phyloP scores from a whole-genome alignment of 2,329 filamentous ascomycete species.

The Teratosphaeria nubilosa region DNA sequence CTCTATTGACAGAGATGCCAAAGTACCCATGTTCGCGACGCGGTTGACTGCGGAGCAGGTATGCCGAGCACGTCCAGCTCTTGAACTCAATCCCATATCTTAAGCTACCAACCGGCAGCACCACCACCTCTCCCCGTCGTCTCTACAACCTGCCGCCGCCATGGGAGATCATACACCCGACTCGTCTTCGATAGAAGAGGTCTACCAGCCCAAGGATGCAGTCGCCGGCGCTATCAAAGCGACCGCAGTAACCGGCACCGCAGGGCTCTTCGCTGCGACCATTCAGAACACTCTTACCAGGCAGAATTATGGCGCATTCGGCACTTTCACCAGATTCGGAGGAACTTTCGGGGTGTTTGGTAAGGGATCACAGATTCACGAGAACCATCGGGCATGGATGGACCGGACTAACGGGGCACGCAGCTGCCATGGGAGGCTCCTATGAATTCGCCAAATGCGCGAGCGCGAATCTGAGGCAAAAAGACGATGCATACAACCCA shows the following conservation, averaged over 20 bases:
- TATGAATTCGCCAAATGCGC: conserved; percentile 70
- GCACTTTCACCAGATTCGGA: conserved; percentile 70
- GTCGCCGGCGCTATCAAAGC: conserved; percentile 56
- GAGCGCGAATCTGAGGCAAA: conserved; percentile 74
- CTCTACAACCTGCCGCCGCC: conserved; percentile 17
- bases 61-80: neutral
- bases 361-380: conserved; percentile 26
- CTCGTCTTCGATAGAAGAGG: conserved; percentile 31
- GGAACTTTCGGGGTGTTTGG: conserved; percentile 60
- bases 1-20: neutral
- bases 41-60: neutral
- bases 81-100: neutral
- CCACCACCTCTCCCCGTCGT: neutral
- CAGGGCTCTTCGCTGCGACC: conserved; percentile 63
- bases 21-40: neutral
- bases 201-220: conserved; percentile 66
- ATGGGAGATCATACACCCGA: conserved; percentile 36
- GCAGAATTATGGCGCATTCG: conserved; percentile 70
- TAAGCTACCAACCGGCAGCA: neutral
- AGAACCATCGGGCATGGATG: neutral
- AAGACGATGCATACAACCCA: conserved; percentile 68
- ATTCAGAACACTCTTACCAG: conserved; percentile 80
- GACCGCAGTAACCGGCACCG: conserved; percentile 53
- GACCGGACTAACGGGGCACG: conserved; percentile 5
- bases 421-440: conserved; percentile 62